Conservation (phyloP, 192 early-diverging fungal species). For the Coemansia sp. region DNA sequence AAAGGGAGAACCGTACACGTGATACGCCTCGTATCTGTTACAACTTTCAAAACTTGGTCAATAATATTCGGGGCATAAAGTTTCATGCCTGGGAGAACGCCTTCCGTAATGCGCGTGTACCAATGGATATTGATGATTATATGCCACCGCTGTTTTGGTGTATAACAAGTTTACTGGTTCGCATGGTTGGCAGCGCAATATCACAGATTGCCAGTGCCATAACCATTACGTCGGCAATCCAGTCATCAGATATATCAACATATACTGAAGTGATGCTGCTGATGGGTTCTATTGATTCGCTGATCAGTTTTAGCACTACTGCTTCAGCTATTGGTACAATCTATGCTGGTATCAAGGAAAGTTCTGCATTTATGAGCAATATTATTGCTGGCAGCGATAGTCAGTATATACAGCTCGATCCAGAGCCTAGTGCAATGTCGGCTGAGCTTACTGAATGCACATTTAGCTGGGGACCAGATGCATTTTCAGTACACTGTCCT, state of each 20-base stretch:
- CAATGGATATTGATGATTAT: conserved; percentile 11
- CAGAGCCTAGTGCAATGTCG: neutral
- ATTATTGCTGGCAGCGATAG: neutral
- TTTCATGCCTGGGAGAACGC: conserved; percentile 63
- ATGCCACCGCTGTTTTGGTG: conserved; percentile 31
- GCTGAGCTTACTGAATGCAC: conserved; percentile 21
- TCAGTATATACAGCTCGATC: conserved; percentile 1
- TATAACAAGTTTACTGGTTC: conserved; percentile 8
- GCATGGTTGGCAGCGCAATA: conserved; percentile 27
- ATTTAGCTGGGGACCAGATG: conserved; percentile 30
- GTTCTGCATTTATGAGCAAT: conserved; percentile 1
- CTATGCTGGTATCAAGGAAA: neutral
- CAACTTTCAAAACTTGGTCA: conserved; percentile 17
- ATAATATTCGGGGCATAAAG: conserved; percentile 65
- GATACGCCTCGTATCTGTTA: conserved; percentile 7
- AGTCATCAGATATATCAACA: conserved; percentile 23
- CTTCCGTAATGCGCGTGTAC: conserved; percentile 2
- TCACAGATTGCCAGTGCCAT: conserved; percentile 59
- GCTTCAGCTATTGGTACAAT: neutral
- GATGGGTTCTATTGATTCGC: conserved; percentile 21
- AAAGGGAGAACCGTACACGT: neutral
- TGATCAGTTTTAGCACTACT: conserved; percentile 11
- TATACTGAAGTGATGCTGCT: conserved; percentile 21
- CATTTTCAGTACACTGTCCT: conserved; percentile 60
- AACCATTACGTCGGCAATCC: conserved; percentile 61